phyloP scores from a whole-genome alignment of 2,329 filamentous ascomycete species.

The Colletotrichum tabaci region DNA sequence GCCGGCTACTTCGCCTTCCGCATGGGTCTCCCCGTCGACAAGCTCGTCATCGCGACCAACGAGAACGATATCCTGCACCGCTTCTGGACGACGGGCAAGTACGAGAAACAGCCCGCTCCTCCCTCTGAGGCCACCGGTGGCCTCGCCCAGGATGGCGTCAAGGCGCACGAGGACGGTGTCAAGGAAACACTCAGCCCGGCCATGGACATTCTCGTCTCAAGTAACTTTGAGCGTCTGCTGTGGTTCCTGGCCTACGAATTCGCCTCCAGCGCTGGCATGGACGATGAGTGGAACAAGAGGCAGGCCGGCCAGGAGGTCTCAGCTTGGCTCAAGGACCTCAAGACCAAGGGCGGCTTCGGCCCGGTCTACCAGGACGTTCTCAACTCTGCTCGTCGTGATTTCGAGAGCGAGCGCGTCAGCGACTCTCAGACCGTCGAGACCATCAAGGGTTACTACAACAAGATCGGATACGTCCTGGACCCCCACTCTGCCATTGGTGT shows the following conservation, averaged over 20 bases:
- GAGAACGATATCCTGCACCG: slow-evolving; percentile 97
- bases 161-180: slow-evolving; percentile 80
- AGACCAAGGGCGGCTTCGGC: slow-evolving; percentile 84
- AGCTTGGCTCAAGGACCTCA: slow-evolving; percentile 84
- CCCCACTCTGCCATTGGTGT: slow-evolving; percentile 94
- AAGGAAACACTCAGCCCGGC: slow-evolving; percentile 94
- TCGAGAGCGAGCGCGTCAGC: slow-evolving; percentile 84
- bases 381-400: slow-evolving; percentile 78
- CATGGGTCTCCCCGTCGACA: slow-evolving; percentile 91
- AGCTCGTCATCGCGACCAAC: slow-evolving; percentile 94
- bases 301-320: slow-evolving; percentile 83
- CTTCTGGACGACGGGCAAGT: slow-evolving; percentile 92
- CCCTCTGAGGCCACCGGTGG: slow-evolving; percentile 73
- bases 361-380: slow-evolving; percentile 83
- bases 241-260: slow-evolving; percentile 92
- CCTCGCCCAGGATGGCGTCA: slow-evolving; percentile 73
- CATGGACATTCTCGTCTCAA: slow-evolving; percentile 97
- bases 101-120: slow-evolving; percentile 84
- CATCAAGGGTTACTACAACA: slow-evolving; percentile 69
- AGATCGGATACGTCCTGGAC: slow-evolving; percentile 85
- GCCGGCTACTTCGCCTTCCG: slow-evolving; percentile 92
- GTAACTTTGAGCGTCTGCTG: slow-evolving; percentile 95
- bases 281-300: slow-evolving; percentile 76
- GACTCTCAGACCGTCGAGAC: slow-evolving; percentile 78
- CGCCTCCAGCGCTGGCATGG: slow-evolving; percentile 71